Evolutionary conservation across 768 basidiomycete genomes (phyloP).

Genomic region (Phylloporus rhodoxanthus): DNA sequence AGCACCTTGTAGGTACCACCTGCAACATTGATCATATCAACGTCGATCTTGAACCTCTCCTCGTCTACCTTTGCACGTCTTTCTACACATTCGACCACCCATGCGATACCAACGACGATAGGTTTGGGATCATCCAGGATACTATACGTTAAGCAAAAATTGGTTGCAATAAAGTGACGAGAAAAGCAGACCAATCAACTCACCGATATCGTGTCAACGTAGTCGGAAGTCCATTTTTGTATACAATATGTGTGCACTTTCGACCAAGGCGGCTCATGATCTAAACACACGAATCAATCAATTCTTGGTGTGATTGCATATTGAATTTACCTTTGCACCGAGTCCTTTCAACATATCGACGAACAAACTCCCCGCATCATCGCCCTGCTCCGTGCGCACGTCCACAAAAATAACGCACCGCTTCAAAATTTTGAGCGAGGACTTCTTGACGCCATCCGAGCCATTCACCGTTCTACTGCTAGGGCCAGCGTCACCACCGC

Average conservation of each 20-base stretch:
- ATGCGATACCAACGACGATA: slow-evolving; percentile 73
- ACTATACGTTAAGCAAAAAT: slow-evolving; percentile 28
- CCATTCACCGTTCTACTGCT: slow-evolving; percentile 16
- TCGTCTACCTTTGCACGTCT: slow-evolving; percentile 60
- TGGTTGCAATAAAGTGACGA: not conserved
- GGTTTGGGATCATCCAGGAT: slow-evolving; percentile 65
- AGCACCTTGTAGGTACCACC: slow-evolving; percentile 60
- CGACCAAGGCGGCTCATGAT: slow-evolving; percentile 61
- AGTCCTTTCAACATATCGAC: slow-evolving; percentile 74
- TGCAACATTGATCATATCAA: slow-evolving; percentile 52
- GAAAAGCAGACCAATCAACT: slow-evolving; percentile 13
- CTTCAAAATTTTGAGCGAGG: slow-evolving; percentile 51
- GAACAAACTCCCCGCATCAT: slow-evolving; percentile 76
- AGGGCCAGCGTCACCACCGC: slow-evolving; percentile 16
- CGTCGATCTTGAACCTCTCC: slow-evolving; percentile 55
- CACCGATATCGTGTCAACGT: slow-evolving; percentile 71
- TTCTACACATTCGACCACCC: slow-evolving; percentile 86
- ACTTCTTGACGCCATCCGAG: slow-evolving; percentile 25
- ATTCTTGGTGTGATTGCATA: not conserved
- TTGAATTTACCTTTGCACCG: slow-evolving; percentile 66
- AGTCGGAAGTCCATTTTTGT: slow-evolving; percentile 72
- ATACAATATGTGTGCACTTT: slow-evolving; percentile 79
- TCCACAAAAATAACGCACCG: slow-evolving; percentile 82
- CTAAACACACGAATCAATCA: slow-evolving; percentile 29
- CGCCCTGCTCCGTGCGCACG: slow-evolving; percentile 66